Conservation (phyloP, 2,329 filamentous ascomycete species). For the Metarhizium anisopliae region DNA sequence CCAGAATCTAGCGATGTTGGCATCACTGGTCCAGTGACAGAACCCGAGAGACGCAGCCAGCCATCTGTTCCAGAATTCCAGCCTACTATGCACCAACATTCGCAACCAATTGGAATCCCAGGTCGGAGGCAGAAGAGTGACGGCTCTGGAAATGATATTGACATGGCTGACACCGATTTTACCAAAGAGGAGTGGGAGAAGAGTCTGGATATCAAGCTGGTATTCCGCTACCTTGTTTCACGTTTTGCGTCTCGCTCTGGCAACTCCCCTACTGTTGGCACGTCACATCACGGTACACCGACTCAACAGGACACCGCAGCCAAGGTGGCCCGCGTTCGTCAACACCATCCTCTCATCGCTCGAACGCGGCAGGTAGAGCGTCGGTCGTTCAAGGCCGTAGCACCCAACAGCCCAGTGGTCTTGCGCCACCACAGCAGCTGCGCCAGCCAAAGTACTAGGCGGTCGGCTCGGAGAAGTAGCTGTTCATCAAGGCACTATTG, state of each 20-base stretch:
- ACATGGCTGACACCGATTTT: constrained; percentile 27
- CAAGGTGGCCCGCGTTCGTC: constrained; percentile 74
- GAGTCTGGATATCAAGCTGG: constrained; percentile 81
- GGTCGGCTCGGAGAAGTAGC: constrained; percentile 57
- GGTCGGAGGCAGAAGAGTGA: constrained; percentile 16
- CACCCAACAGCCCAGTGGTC: constrained; percentile 37
- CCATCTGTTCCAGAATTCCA: constrained; percentile 31
- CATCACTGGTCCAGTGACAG: constrained; percentile 16
- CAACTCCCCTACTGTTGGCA: constrained; percentile 31
- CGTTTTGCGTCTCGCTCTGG: constrained; percentile 54
- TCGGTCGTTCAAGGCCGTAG: constrained; percentile 46
- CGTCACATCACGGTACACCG: constrained; percentile 37
- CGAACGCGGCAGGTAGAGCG: constrained; percentile 41
- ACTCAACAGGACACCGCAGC: constrained; percentile 58
- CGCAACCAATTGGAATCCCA: constrained; percentile 28
- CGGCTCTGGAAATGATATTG: constrained; percentile 14
- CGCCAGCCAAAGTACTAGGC: constrained; percentile 78
- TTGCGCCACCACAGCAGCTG: constrained; percentile 57
- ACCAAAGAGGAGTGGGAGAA: constrained; percentile 86
- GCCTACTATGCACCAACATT: constrained; percentile 33
- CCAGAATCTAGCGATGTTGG: constrained; percentile 38
- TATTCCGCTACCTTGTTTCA: constrained; percentile 78
- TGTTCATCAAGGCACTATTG: constrained; percentile 79
- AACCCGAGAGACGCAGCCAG: constrained; percentile 14
- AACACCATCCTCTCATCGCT: constrained; percentile 80